Evolutionary conservation across 345 rosid genomes (phyloP), one percentile per base, ranked within the genome.

Genomic region (Eucalyptus victrix): DNA sequence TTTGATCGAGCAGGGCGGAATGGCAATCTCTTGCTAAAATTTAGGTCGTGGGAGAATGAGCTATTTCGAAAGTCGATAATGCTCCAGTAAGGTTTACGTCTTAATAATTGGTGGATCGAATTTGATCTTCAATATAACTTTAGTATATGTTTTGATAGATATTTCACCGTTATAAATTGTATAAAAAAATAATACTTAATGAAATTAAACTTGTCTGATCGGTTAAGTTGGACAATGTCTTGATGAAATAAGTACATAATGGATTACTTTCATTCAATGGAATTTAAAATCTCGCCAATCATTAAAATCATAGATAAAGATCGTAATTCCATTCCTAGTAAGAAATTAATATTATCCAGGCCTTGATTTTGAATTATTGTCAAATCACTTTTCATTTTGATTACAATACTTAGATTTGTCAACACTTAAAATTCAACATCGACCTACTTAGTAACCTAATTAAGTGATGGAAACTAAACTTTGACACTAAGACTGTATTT

Each of bases 111-210:
- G 32, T 5, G 30, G 16, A 60, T 60, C 15, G 7, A 60, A 60
- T 60, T 62, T 4, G 4, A 30, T 28, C 69, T 62, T 28, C 2
- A 3, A 28, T 62, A 6, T 16, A n/a, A n/a, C 11, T 7, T 2
- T 8, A 2, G 5, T 11, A 0, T 3, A 6, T 76, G 2, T 40
- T 40, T 76, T 0, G 2, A 40, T 2, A 3, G 6, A 7, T 37
- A 37, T 76, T 76, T 40, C 3, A 40, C 5, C 2, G 0, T 0
- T 37, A 2, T 1, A 72, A 37, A 19, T 19, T 18, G 3, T 5
- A 72, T 6, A 72, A 72, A 72, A 6, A 34, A 37, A 37, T 53
- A 3, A 24, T 3, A 11, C 83, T 76, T 76, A 21, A 76, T 76
- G 45, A 76, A 16, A 76, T 76, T 21, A 76, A 76, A 37, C 83